These are phyloP conservation scores for Dendrothele bispora DNA, from an alignment of 768 basidiomycete species.

Conservation along the genomic window DNA sequence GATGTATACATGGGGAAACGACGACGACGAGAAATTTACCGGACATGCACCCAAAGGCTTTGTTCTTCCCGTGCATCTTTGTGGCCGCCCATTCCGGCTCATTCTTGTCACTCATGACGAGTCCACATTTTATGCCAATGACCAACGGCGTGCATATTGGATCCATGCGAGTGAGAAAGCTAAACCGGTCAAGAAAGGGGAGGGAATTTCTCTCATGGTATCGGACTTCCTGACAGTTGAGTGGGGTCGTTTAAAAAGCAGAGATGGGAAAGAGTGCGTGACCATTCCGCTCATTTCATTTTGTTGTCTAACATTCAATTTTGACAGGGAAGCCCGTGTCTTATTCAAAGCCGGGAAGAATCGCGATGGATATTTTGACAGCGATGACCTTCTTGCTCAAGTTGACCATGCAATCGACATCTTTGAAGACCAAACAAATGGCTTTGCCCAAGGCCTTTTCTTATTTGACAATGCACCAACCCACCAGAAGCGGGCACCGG, in stretches of 20 bases:
- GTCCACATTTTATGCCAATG: slow-evolving; percentile 30
- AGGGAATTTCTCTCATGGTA: slow-evolving; percentile 29
- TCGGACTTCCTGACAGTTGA: slow-evolving; percentile 29
- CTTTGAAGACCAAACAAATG: slow-evolving; percentile 7
- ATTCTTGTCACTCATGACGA: slow-evolving; percentile 23
- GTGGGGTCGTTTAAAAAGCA: slow-evolving; percentile 16
- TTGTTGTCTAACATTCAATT: too few relatives aligned
- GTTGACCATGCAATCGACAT: slow-evolving; percentile 16
- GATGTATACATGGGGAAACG: slow-evolving; percentile 24
- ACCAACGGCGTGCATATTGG: slow-evolving; percentile 22
- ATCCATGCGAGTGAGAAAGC: slow-evolving; percentile 10
- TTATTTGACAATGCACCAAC: slow-evolving; percentile 12
- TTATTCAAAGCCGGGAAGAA: slow-evolving; percentile 22
- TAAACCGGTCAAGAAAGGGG: slow-evolving; percentile 26
- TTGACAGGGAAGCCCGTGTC: slow-evolving; percentile 17
- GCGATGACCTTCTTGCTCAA: slow-evolving; percentile 14
- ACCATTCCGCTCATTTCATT: too few relatives aligned
- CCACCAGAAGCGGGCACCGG: slow-evolving; percentile 24
- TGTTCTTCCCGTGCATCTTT: slow-evolving; percentile 15
- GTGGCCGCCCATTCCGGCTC: slow-evolving; percentile 11
- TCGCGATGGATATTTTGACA: slow-evolving; percentile 15
- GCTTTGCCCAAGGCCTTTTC: background rate
- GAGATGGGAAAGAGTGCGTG: background rate
- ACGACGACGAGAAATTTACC: slow-evolving; percentile 17
- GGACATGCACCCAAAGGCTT: slow-evolving; percentile 11